Conservation (phyloP, 192 early-diverging fungal species). For the Coemansia pectinata region DNA sequence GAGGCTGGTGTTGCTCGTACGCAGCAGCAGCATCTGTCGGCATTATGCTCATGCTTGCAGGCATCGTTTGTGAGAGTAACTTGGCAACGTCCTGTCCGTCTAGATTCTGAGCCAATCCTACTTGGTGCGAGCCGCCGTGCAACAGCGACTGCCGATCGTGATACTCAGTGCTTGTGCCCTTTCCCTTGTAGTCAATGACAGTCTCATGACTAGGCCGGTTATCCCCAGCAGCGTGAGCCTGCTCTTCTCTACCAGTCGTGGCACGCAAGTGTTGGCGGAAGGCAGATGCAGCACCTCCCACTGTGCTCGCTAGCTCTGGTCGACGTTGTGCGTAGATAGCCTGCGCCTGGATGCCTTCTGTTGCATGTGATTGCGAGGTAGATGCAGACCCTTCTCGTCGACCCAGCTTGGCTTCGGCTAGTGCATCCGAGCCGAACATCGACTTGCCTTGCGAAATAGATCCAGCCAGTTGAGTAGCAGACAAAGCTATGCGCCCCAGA, state of each 20-base stretch:
- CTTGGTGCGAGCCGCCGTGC: constrained; percentile 84
- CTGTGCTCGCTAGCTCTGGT: constrained; percentile 47
- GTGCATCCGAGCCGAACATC: constrained; percentile 9
- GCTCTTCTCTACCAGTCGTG: background rate
- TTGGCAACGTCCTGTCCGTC: constrained; percentile 38
- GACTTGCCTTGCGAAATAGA: constrained; percentile 15
- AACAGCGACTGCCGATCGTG: background rate
- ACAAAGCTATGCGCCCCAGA: constrained; percentile 29
- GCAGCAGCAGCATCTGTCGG: background rate
- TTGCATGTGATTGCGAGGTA: constrained; percentile 22
- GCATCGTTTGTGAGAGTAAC: constrained; percentile 39
- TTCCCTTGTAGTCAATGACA: background rate
- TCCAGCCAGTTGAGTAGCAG: constrained; percentile 34
- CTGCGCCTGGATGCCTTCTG: constrained; percentile 8
- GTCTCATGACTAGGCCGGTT: background rate
- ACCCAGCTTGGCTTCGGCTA: constrained; percentile 30
- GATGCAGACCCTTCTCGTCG: constrained; percentile 10
- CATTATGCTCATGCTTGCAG: constrained; percentile 34
- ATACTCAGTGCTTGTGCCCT: background rate
- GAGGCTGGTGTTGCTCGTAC: background rate
- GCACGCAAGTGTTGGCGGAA: constrained; percentile 53
- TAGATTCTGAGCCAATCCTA: constrained; percentile 63
- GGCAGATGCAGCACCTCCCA: constrained; percentile 57
- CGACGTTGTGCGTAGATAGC: constrained; percentile 50
- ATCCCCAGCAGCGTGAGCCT: background rate